A percentile compares a stretch with the other conserved stretches of the same genome.
These are phyloP conservation scores for Anthostomella pinea DNA, from an alignment of 2,329 filamentous ascomycete genomes.

Conservation along the genomic window DNA sequence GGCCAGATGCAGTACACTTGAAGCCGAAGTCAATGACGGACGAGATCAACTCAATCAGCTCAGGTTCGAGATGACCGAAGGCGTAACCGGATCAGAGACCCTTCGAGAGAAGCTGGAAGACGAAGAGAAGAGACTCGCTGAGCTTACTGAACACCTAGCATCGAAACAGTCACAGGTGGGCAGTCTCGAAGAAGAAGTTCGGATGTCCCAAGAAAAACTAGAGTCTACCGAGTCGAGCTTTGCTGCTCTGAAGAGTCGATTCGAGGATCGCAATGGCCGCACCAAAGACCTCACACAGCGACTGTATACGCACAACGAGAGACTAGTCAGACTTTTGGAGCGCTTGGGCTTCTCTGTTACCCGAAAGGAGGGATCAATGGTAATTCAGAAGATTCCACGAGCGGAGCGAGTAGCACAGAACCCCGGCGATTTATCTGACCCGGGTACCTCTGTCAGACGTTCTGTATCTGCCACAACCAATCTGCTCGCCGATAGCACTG, in stretches of 20 bases:
- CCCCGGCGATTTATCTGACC: conserved; percentile 56
- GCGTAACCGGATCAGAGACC: conserved; percentile 78
- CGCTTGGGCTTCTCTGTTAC: conserved; percentile 80
- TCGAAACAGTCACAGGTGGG: conserved; percentile 74
- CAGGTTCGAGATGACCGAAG: conserved; percentile 71
- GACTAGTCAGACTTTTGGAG: conserved; percentile 79
- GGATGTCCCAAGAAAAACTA: conserved; percentile 64
- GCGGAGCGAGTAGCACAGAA: conserved; percentile 58
- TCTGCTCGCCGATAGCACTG: conserved; percentile 56
- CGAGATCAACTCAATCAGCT: conserved; percentile 67
- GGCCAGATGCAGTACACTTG: conserved; percentile 52
- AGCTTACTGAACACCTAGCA: conserved; percentile 67
- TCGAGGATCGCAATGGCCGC: conserved; percentile 67
- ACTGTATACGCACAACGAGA: conserved; percentile 79
- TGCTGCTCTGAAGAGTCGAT: conserved; percentile 50
- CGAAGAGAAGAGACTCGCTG: conserved; percentile 68
- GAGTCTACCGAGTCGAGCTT: conserved; percentile 52
- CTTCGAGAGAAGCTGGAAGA: conserved; percentile 72
- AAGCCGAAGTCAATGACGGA: conserved; percentile 59
- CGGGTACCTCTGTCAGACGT: conserved; percentile 49
- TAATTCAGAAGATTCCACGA: conserved; percentile 68
- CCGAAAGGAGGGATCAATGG: conserved; percentile 69
- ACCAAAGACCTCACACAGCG: conserved; percentile 82
- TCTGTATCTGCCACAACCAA: conserved; percentile 54
- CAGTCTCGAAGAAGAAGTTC: conserved; percentile 72